phyloP scores from a whole-genome alignment of 1,284 basidiomycete genomes.

The Puccinia horiana region DNA sequence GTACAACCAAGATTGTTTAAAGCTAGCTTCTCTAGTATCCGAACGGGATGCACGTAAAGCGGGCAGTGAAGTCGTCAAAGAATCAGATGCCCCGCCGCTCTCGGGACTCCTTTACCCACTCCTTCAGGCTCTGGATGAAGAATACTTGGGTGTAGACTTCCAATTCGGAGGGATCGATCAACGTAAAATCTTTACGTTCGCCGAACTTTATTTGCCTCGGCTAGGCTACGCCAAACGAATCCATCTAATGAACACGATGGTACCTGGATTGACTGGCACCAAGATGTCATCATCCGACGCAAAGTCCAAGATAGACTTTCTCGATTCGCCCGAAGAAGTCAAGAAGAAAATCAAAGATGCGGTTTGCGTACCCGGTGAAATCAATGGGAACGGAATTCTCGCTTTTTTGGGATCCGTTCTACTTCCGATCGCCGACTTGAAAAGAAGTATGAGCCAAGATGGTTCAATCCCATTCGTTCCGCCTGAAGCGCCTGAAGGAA shows the following conservation, averaged over 20 bases:
- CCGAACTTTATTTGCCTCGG: constrained; percentile 88
- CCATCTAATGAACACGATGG: constrained; percentile 98
- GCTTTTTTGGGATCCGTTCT: constrained; percentile 85
- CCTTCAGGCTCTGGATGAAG: constrained; percentile 92
- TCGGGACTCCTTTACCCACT: constrained; percentile 94
- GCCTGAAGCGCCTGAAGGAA: constrained; percentile 67
- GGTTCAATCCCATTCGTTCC: constrained; percentile 49
- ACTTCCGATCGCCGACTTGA: constrained; percentile 80
- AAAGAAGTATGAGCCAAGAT: constrained; percentile 60
- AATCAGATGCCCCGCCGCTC: constrained; percentile 86
- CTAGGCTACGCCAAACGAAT: constrained; percentile 93
- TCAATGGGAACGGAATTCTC: constrained; percentile 85
- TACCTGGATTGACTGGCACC: constrained; percentile 86
- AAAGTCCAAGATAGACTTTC: constrained; percentile 96
- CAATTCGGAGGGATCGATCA: constrained; percentile 98
- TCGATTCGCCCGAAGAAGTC: constrained; percentile 80
- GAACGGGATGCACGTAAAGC: constrained; percentile 98
- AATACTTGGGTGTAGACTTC: constrained; percentile 93
- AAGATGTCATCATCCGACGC: constrained; percentile 99
- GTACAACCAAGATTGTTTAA: constrained; percentile 95
- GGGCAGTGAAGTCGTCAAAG: constrained; percentile 99
- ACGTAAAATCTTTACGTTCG: constrained; percentile 99
- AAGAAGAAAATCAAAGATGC: constrained; percentile 88
- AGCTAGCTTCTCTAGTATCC: constrained; percentile 80
- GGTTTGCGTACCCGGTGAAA: constrained; percentile 91